Evolutionary conservation across 805 yeast species (phyloP).

Genomic region (Suhomyces sp.): DNA sequence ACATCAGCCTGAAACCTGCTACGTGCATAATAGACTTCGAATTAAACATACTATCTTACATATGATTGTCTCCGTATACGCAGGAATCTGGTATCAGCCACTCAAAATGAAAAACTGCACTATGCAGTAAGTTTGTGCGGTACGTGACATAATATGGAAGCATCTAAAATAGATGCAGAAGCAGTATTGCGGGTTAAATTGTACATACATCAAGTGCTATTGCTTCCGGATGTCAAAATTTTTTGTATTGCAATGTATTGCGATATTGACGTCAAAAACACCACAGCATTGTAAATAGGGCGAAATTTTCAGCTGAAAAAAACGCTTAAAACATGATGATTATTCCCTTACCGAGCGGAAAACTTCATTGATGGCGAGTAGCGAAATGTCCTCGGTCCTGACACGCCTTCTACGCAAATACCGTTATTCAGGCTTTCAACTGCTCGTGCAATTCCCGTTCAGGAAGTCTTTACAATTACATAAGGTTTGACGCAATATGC

Average conservation of each 20-base stretch:
- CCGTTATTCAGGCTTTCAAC: not conserved
- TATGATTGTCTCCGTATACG: not conserved
- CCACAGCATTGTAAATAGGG: not conserved
- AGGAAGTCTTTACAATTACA: not conserved
- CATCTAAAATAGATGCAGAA: not conserved
- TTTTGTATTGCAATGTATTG: not conserved
- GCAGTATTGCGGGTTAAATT: not conserved
- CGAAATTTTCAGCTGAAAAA: not conserved
- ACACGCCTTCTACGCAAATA: not conserved
- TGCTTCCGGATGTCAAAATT: not conserved
- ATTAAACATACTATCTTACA: not conserved
- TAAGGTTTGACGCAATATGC: constrained; percentile 2
- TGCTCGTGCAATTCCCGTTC: not conserved
- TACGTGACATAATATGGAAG: not conserved
- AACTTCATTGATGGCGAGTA: not conserved
- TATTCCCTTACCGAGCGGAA: not conserved
- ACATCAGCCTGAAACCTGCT: not conserved
- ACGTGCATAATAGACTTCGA: not conserved
- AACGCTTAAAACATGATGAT: not conserved
- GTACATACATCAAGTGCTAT: not conserved
- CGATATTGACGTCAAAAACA: not conserved
- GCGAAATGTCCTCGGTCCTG: not conserved
- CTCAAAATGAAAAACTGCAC: not conserved
- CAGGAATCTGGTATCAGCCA: not conserved
- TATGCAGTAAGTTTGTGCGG: not conserved